Evolutionary conservation across 179 eudicot species (phyloP).

Genomic region (Drosera spatulata): DNA sequence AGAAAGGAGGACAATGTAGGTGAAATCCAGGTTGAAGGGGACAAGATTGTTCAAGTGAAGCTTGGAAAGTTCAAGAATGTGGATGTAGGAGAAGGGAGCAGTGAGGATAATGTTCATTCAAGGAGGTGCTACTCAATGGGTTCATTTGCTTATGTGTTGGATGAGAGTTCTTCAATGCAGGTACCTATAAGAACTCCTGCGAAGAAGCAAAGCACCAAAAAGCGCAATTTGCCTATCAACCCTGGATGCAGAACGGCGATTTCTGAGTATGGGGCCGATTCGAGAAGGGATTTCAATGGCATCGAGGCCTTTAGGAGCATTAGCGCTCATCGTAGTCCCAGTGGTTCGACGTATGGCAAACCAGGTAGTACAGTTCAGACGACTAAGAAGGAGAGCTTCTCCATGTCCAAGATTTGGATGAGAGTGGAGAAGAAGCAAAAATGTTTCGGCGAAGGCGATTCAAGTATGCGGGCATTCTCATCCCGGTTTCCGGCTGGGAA

Average conservation of each 20-base stretch:
- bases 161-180: constrained; percentile 50
- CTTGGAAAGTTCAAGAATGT: constrained; percentile 22
- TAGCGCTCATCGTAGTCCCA: neutral
- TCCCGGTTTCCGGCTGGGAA: constrained; percentile 25
- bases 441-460: constrained; percentile 8
- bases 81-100: constrained; percentile 41
- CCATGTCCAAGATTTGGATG: constrained; percentile 68
- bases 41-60: constrained; percentile 29
- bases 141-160: constrained; percentile 75
- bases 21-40: constrained; percentile 9
- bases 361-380: constrained; percentile 8
- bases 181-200: constrained; percentile 55
- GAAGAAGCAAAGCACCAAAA: constrained; percentile 40
- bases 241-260: constrained; percentile 41
- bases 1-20: constrained; percentile 10
- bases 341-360: neutral
- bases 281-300: constrained; percentile 36
- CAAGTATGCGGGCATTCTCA: constrained; percentile 29
- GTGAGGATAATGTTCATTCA: constrained; percentile 25
- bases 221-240: constrained; percentile 24
- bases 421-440: constrained; percentile 29
- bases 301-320: constrained; percentile 14
- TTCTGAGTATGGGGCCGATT: constrained; percentile 69
- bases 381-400: constrained; percentile 48
- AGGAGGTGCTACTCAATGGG: constrained; percentile 96